Evolutionary conservation across 1,284 basidiomycete species (phyloP).

Genomic region (Flammula alnicola): DNA sequence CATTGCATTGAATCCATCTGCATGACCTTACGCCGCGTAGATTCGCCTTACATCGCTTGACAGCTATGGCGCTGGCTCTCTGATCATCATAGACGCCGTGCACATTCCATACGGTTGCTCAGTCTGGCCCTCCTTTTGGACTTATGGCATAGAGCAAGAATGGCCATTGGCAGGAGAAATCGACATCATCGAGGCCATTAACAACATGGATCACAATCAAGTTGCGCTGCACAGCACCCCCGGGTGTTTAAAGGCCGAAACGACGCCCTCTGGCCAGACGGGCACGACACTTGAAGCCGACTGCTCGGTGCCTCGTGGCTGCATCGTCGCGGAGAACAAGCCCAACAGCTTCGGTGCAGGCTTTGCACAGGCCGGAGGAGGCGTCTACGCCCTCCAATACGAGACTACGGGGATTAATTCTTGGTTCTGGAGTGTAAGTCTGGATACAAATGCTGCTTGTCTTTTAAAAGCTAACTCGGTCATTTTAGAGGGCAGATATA

Average conservation of each 20-base stretch:
- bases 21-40: conserved; percentile 32
- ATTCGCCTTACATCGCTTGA: conserved; percentile 57
- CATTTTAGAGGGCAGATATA: conserved; percentile 42
- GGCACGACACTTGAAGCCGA: conserved; percentile 42
- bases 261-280: conserved; percentile 31
- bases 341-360: conserved; percentile 60
- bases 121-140: conserved; percentile 62
- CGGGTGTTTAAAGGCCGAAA: conserved; percentile 43
- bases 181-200: conserved; percentile 65
- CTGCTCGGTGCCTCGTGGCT: conserved; percentile 61
- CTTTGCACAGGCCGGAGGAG: conserved; percentile 72
- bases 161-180: conserved; percentile 64
- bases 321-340: conserved; percentile 62
- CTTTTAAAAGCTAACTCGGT: neutral
- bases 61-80: conserved; percentile 53
- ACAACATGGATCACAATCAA: conserved; percentile 56
- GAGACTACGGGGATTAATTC: conserved; percentile 56
- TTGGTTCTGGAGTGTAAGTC: conserved; percentile 79
- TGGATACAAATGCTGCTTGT: conserved; percentile 2
- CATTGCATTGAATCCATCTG: neutral
- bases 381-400: conserved; percentile 75
- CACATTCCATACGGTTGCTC: conserved; percentile 72
- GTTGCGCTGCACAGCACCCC: conserved; percentile 61
- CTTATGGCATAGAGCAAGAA: conserved; percentile 45
- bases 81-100: conserved; percentile 59